Evolutionary conservation across 257 asterid genomes (phyloP), one percentile per base, ranked within the genome.

Genomic region (Solanum chmielewskii): DNA sequence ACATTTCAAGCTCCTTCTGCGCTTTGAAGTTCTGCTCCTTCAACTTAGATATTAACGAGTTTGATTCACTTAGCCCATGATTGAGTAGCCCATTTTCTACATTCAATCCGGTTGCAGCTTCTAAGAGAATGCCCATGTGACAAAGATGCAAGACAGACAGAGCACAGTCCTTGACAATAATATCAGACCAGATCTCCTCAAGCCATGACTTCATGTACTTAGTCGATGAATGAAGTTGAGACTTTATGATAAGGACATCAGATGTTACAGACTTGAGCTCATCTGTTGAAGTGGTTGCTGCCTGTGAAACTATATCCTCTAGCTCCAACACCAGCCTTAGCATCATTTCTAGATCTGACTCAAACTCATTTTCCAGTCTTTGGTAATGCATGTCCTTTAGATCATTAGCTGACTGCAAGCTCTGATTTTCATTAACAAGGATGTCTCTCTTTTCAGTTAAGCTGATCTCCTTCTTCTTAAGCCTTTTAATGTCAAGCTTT

Each of bases 131-230:
- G 83, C 99, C 99, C 94, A 95, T 89, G 92, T 94, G 98, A 89
- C 99, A 97, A 85, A 95, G 94, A 91, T 97, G 98, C 92, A 96
- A 90, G 84, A 95, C 98, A 23, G 99, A 93, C 85, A 94, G 86
- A 45, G 98, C 96, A 92, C 96, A 93, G 71, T 97, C 99, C 93
- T 94, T 97, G 86, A 92, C 88, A 70, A 97, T 91, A 88, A 95
- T 95, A 88, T 96, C 99, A 20, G 98, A 94, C 99, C 99, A 97
- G 75, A 96, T 91, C 86, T 95, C 98, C 92, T 97, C 99, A 33
- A 95, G 93, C 85, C 92, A 91, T 41, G 92, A 92, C 94, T 91
- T 94, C 77, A 93, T 87, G 82, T 81, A 74, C 86, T 91, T 93
- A 52, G 93, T 90, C 52, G 95, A 91, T 86, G 92, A 92, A 21